A percentile compares a stretch with the other conserved stretches of the same genome.
Conservation (phyloP, 164 flowering plant genomes). For the Cinnamomum chago region DNA sequence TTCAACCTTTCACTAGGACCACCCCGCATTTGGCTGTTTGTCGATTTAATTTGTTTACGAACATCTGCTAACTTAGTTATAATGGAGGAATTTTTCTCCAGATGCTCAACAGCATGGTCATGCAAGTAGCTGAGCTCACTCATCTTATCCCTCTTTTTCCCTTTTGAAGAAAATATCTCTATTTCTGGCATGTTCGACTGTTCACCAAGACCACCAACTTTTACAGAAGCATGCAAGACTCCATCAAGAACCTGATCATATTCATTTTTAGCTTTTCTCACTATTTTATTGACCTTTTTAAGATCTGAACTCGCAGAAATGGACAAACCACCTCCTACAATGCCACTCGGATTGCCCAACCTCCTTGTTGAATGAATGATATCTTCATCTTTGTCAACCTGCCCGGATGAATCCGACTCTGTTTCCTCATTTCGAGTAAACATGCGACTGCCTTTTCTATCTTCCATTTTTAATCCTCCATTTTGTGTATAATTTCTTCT, state of each 20-base stretch:
- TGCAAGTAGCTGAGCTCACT: constrained; percentile 6
- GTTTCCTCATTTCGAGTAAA: constrained; percentile 56
- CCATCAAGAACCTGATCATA: constrained; percentile 25
- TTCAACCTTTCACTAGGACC: constrained; percentile 35
- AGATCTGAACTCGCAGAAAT: constrained; percentile 28
- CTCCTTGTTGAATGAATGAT: constrained; percentile 35
- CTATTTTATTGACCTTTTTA: constrained; percentile 27
- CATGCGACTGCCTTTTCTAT: constrained; percentile 20
- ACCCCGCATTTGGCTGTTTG: constrained; percentile 37
- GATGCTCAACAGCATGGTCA: constrained; percentile 19
- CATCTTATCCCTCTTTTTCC: constrained; percentile 49
- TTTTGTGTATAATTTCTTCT: constrained; percentile 37
- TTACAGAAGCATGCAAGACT: not conserved
- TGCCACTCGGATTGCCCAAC: constrained; percentile 27
- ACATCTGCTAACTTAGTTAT: constrained; percentile 26
- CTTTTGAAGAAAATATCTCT: constrained; percentile 30
- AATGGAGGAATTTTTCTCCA: constrained; percentile 25
- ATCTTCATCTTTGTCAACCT: constrained; percentile 30
- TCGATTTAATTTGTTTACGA: constrained; percentile 24
- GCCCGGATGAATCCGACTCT: constrained; percentile 80
- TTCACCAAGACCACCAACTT: constrained; percentile 21
- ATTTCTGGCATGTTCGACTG: constrained; percentile 24
- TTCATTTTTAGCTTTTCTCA: constrained; percentile 26
- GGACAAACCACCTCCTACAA: constrained; percentile 24
- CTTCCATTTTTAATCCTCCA: constrained; percentile 33